phyloP scores from a whole-genome alignment of 2,329 filamentous ascomycete genomes.

The Trichoderma gracile region DNA sequence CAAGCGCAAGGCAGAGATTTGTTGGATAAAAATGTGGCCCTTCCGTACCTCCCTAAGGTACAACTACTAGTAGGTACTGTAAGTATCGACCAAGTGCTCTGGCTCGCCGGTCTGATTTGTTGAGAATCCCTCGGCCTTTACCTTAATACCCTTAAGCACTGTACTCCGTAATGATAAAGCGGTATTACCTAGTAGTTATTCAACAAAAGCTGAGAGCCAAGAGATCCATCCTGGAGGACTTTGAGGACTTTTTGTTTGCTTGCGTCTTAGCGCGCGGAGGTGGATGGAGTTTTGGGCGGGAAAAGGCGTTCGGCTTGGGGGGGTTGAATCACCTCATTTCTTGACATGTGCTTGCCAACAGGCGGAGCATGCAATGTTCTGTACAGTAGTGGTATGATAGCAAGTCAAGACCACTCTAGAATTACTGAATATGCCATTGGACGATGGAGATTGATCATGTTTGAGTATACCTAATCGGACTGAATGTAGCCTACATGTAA shows the following conservation, averaged over 20 bases:
- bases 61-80: too few relatives aligned
- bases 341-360: background rate
- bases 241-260: background rate
- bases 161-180: too few relatives aligned
- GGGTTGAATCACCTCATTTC: background rate
- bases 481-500: too few relatives aligned
- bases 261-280: constrained; percentile 10
- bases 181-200: background rate
- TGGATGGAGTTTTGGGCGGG: constrained; percentile 2
- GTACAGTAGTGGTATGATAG: too few relatives aligned
- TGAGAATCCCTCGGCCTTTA: constrained; percentile 7
- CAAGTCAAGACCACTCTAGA: too few relatives aligned
- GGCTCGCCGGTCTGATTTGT: constrained; percentile 23
- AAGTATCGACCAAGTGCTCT: background rate
- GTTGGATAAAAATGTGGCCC: constrained; percentile 21
- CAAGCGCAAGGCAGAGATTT: background rate
- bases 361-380: too few relatives aligned
- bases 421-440: too few relatives aligned
- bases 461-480: too few relatives aligned
- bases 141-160: too few relatives aligned
- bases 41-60: too few relatives aligned
- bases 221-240: background rate
- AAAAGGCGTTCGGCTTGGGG: background rate
- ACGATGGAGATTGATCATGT: too few relatives aligned
- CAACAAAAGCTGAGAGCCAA: constrained; percentile 10